Percentiles rank a stretch among this genome's conserved stretches.
Evolutionary conservation across 352 stramenopile genomes (phyloP).

Genomic region (Phytophthora litchii): DNA sequence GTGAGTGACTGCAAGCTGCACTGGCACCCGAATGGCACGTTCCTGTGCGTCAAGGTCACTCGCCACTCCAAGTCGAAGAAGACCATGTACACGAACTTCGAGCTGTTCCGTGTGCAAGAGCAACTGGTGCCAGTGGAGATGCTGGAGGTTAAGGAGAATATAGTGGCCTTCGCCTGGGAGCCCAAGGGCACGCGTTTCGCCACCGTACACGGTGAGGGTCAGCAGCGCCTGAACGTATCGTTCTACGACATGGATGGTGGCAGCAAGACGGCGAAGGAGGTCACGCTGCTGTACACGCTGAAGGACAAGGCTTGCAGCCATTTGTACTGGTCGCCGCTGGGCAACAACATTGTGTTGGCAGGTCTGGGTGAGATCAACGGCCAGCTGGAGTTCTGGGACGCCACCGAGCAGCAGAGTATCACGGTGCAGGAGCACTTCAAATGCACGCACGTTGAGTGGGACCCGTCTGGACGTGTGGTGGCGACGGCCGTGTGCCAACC

Average conservation of each 20-base stretch:
- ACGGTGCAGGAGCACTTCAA: constrained; percentile 98
- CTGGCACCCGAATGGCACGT: constrained; percentile 97
- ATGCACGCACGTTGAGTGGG: constrained; percentile 97
- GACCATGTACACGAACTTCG: constrained; percentile 99
- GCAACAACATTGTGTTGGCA: constrained; percentile 94
- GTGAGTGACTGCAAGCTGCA: constrained; percentile 95
- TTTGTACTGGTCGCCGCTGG: constrained; percentile 96
- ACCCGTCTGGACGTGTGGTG: constrained; percentile 96
- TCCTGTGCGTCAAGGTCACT: constrained; percentile 91
- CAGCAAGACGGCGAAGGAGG: constrained; percentile 76
- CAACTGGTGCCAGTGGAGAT: constrained; percentile 97
- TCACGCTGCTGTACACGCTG: constrained; percentile 95
- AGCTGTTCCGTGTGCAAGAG: constrained; percentile 97
- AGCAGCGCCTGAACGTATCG: constrained; percentile 92
- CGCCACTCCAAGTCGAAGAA: constrained; percentile 95
- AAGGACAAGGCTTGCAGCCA: constrained; percentile 95
- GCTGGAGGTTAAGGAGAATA: constrained; percentile 96
- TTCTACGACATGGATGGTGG: constrained; percentile 96
- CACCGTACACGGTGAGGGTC: constrained; percentile 95
- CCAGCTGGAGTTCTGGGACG: constrained; percentile 98
- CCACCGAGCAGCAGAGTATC: constrained; percentile 94
- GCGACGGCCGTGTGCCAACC: constrained; percentile 96
- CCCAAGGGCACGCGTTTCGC: constrained; percentile 96
- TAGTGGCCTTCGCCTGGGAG: constrained; percentile 97
- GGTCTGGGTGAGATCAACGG: constrained; percentile 95